Evolutionary conservation across 2,329 filamentous ascomycete species (phyloP), one percentile per base, ranked within the genome.

Genomic region (Clarireedia monteithiana): DNA sequence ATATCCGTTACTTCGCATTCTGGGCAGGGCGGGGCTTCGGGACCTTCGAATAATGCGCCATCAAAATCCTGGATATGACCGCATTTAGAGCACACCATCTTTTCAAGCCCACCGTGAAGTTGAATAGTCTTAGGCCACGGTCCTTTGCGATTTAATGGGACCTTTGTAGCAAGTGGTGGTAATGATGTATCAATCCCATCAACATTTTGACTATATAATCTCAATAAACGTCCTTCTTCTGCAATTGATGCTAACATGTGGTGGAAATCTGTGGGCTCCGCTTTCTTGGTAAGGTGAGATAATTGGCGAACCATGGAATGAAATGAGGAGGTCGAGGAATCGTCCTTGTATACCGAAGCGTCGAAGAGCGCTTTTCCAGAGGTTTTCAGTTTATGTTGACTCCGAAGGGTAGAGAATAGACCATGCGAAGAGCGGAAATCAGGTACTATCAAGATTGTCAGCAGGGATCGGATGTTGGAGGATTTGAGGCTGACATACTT

Each of bases 81-180:
- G 71, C 94, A 99, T 71, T 97, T 97, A 46, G 90, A 90, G 72
- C 94, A 99, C 15, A 95, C 88, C 92, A 97, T 97, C 70, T 96
- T 94, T 66, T 91, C 85, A 38, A 99, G 79, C 17, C 92, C 91
- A 39, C 94, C 94, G 65, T 99, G 94, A 7, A 99, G 79, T 71
- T 97, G 94, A 59, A 99, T 83, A 0, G 94, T 95, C 62, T 84
- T 84, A 2, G 94, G 94, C 94, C 94, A 99, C 15, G 91, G 91
- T 0, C 85, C 91, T 69, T 94, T 95, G n/a, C 52, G 63, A 59
- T 85, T 86, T 12, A 99, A 77, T 1, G 94, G 94, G 1, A 96
- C 84, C 51, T 81, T 79, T 0, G 94, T 97, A 26, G 81, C 79
- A 7, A 99, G 76, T 2, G 92, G 91, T 48, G 83, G 76, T 71